A percentile compares a stretch with the other conserved stretches of the same genome.
phyloP scores from a whole-genome alignment of 306 rosid genomes.

The Luffa acutangula region DNA sequence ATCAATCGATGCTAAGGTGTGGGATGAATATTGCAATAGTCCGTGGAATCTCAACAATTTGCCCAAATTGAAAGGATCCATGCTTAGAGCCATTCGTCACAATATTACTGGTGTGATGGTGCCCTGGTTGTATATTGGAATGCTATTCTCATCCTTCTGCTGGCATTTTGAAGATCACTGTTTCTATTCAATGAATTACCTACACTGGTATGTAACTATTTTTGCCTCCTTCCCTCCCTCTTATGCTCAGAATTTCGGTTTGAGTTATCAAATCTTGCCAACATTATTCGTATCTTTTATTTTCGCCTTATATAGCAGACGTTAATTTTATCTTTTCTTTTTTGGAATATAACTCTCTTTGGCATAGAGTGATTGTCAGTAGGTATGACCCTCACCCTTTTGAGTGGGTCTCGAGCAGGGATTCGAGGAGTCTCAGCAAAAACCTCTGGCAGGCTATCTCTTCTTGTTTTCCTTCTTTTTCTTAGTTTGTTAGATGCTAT shows the following conservation, averaged over 20 bases:
- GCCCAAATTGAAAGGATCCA: conserved; percentile 86
- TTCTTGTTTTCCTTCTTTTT: too few species aligned
- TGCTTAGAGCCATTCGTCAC: conserved; percentile 78
- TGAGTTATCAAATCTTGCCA: neutral
- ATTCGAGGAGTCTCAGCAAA: too few species aligned
- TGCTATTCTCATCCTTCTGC: conserved; percentile 96
- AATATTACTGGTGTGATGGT: conserved; percentile 99
- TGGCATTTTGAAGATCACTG: conserved; percentile 99
- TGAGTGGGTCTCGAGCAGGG: too few species aligned
- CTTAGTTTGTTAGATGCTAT: too few species aligned
- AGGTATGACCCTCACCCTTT: too few species aligned
- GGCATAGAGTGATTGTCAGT: too few species aligned
- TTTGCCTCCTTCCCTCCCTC: neutral
- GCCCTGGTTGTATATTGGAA: conserved; percentile 96
- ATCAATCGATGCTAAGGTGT: conserved; percentile 49
- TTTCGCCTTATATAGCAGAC: neutral
- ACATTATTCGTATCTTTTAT: neutral
- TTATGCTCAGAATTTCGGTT: neutral
- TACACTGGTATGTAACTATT: conserved; percentile 66
- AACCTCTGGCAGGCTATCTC: too few species aligned
- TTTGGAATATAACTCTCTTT: too few species aligned
- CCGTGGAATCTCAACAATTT: conserved; percentile 98
- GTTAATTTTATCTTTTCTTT: neutral
- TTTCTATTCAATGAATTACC: conserved; percentile 92
- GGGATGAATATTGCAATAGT: conserved; percentile 72